Conservation (phyloP, 2,329 filamentous ascomycete genomes). For the Cladosporium sp. region DNA sequence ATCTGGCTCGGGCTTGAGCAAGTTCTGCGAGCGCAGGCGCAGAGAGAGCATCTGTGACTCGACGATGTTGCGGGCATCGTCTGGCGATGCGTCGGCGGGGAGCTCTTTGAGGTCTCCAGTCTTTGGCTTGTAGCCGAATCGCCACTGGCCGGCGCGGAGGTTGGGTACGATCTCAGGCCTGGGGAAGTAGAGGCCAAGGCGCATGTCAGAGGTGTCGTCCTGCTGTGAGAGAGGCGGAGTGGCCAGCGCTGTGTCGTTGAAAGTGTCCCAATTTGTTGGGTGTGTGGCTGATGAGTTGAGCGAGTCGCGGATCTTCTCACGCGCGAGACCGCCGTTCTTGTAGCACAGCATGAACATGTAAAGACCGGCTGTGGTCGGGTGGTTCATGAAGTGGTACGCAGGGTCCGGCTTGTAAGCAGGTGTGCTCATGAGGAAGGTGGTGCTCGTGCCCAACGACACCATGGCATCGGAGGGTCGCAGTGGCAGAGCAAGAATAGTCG, state of each 20-base stretch:
- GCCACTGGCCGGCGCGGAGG: conserved; percentile 79
- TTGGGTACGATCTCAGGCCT: conserved; percentile 95
- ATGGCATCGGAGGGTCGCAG: conserved; percentile 86
- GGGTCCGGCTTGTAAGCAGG: conserved; percentile 85
- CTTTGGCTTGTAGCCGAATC: conserved; percentile 59
- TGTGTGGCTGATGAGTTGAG: conserved; percentile 54
- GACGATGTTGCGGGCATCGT: conserved; percentile 79
- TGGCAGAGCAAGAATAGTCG: conserved; percentile 87
- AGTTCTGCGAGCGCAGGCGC: conserved; percentile 73
- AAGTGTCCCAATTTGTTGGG: conserved; percentile 63
- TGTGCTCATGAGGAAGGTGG: conserved; percentile 96
- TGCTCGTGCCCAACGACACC: conserved; percentile 89
- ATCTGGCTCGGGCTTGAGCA: conserved; percentile 51
- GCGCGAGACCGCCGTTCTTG: conserved; percentile 92
- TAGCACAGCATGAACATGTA: conserved; percentile 99
- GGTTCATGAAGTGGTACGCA: conserved; percentile 96
- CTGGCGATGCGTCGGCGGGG: conserved; percentile 44
- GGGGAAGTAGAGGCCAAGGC: conserved; percentile 90
- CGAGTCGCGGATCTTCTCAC: conserved; percentile 81
- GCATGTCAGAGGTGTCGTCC: conserved; percentile 54
- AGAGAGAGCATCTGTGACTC: conserved; percentile 94
- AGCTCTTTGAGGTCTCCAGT: conserved; percentile 43
- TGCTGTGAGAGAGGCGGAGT: conserved; percentile 66
- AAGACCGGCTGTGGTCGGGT: conserved; percentile 81
- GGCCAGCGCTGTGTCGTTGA: conserved; percentile 68